A percentile compares a stretch with the other conserved stretches of the same genome.
phyloP scores from a whole-genome alignment of 1,284 basidiomycete genomes.

The Tausonia pullulans region DNA sequence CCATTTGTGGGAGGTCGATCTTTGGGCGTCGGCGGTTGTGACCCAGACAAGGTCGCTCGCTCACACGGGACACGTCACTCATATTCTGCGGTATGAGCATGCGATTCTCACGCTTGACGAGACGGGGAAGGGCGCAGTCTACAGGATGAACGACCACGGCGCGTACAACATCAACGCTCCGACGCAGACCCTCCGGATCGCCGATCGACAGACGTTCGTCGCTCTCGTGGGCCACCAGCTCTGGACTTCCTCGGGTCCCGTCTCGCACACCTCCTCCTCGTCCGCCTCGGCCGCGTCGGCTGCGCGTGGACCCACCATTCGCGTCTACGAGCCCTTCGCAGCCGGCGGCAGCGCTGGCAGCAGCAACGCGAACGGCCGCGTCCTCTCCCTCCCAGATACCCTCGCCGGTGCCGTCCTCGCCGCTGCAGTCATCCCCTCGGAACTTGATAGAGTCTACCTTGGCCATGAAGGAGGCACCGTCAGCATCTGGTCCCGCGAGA shows the following conservation, averaged over 20 bases:
- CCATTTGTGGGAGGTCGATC: conserved; percentile 67
- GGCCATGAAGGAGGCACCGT: conserved; percentile 88
- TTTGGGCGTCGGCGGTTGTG: conserved; percentile 47
- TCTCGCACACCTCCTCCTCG: conserved; percentile 29
- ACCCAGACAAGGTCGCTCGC: conserved; percentile 47
- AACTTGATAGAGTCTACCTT: conserved; percentile 61
- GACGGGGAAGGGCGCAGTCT: conserved; percentile 50
- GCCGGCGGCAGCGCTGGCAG: conserved; percentile 29
- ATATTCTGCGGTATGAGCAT: conserved; percentile 57
- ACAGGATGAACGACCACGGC: conserved; percentile 23
- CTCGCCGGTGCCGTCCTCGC: conserved; percentile 65
- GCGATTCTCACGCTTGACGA: conserved; percentile 73
- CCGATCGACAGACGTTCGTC: conserved; percentile 70
- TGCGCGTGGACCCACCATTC: conserved; percentile 54
- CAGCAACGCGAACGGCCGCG: conserved; percentile 23
- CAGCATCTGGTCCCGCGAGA: conserved; percentile 52
- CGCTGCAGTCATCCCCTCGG: conserved; percentile 61
- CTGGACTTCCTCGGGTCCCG: conserved; percentile 52
- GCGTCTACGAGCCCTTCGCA: conserved; percentile 61
- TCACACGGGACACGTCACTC: conserved; percentile 54
- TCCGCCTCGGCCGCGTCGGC: conserved; percentile 36
- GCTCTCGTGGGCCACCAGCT: conserved; percentile 59
- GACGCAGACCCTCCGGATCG: conserved; percentile 56
- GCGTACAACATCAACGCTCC: conserved; percentile 29
- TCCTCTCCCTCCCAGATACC: conserved; percentile 43